phyloP scores from a whole-genome alignment of 2,329 filamentous ascomycete species.

The Cordyceps militaris region DNA sequence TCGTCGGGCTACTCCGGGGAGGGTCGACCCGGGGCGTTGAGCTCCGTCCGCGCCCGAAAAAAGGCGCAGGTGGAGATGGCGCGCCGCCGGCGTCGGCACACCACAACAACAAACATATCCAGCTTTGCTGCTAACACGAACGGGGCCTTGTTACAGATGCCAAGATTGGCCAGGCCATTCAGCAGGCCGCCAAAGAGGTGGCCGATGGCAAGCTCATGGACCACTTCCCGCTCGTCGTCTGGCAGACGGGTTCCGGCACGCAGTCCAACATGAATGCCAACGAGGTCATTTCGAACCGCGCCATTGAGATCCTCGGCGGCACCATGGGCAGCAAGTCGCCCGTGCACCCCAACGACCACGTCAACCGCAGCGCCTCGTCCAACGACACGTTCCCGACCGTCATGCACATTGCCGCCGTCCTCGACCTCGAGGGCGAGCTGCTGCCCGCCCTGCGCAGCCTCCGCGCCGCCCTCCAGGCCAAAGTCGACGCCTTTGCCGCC shows the following conservation, averaged over 20 bases:
- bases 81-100: background rate
- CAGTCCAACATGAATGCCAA: slow-evolving; percentile 99
- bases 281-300: slow-evolving; percentile 98
- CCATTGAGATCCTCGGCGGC: slow-evolving; percentile 94
- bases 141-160: slow-evolving; percentile 41
- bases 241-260: slow-evolving; percentile 97
- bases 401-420: slow-evolving; percentile 97
- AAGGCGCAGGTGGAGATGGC: slow-evolving; percentile 1
- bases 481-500: slow-evolving; percentile 78
- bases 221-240: slow-evolving; percentile 97
- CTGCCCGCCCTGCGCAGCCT: slow-evolving; percentile 77
- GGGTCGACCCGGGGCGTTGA: background rate
- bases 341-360: slow-evolving; percentile 98
- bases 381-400: slow-evolving; percentile 99
- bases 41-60: background rate
- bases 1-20: background rate
- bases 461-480: slow-evolving; percentile 75
- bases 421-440: slow-evolving; percentile 82
- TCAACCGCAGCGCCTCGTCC: slow-evolving; percentile 97
- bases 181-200: slow-evolving; percentile 90
- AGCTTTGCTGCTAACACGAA: slow-evolving; percentile 24
- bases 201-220: slow-evolving; percentile 88
- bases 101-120: background rate
- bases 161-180: slow-evolving; percentile 84
- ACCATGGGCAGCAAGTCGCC: slow-evolving; percentile 95